A percentile compares a stretch with the other conserved stretches of the same genome.
Conservation (phyloP, 2,329 filamentous ascomycete genomes). For the Talaromyces piceae region DNA sequence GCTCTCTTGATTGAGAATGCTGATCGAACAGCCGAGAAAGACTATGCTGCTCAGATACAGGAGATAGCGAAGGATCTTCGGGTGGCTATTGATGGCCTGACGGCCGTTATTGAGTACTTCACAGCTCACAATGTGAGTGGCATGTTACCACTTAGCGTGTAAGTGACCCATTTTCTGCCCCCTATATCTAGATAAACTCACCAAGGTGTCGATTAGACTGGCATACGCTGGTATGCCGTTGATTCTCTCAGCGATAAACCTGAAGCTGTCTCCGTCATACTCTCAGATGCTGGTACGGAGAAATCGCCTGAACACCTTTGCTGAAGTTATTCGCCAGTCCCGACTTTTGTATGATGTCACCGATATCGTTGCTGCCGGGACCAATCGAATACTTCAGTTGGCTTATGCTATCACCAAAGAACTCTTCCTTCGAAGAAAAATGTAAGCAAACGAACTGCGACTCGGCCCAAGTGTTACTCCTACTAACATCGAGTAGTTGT, state of each 20-base stretch:
- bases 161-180: conserved; percentile 17
- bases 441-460: neutral
- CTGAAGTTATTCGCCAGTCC: conserved; percentile 19
- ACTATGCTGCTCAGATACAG: conserved; percentile 32
- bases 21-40: conserved; percentile 28
- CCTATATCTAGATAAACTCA: too few species aligned
- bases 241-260: conserved; percentile 21
- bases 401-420: conserved; percentile 19
- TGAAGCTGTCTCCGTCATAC: conserved; percentile 19
- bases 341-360: conserved; percentile 21
- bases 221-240: conserved; percentile 22
- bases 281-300: conserved; percentile 14
- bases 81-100: conserved; percentile 39
- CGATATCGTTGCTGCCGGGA: conserved; percentile 18
- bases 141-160: conserved; percentile 45
- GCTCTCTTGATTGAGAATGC: conserved; percentile 37
- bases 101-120: conserved; percentile 42
- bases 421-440: conserved; percentile 15
- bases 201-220: conserved; percentile 11
- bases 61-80: conserved; percentile 34
- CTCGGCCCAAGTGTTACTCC: neutral
- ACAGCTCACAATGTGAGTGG: conserved; percentile 40
- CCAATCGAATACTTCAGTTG: conserved; percentile 20
- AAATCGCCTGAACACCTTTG: conserved; percentile 15
- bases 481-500: neutral